Evolutionary conservation across 768 basidiomycete species (phyloP), one percentile per base, ranked within the genome.

Genomic region (Pisolithus sp.): DNA sequence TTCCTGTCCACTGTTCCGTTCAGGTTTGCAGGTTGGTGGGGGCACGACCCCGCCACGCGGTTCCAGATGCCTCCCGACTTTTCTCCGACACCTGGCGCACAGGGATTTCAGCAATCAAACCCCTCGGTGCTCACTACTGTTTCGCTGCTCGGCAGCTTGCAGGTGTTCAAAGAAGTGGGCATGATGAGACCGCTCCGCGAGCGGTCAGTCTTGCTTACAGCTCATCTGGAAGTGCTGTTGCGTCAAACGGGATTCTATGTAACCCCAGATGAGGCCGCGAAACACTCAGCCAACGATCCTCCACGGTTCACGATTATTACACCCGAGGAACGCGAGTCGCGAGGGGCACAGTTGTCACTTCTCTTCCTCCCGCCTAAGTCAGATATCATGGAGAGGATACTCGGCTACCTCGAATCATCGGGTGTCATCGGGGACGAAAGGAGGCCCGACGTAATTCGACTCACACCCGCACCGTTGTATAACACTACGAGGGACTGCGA

Each of bases 11-110:
- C 58, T 56, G 46, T 37, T 40, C 62, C 48, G 44, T 26, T 20
- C 57, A 96, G 96, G 63, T 83, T 82, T 54, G 85, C 92, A 38
- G 96, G 96, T 42, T 99, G 96, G 96, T 99, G 95, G 95, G 96
- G 96, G 42, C 93, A 97, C 66, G 83, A 92, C 60, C 77, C 84
- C 26, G 63, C 73, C 49, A 94, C 93, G 37, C 85, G 96, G 28
- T 98, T 99, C 73, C 73, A 78, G 50, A 98, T 98, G 95, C 85
- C 88, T 24, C 74, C 85, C 12, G 74, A 63, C 47, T 99, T 96
- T 71, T 79, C 79, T 45, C 86, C 93, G 8, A 88, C 90, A 55
- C 77, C 76, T 18, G 96, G 96, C 50, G 96, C 96, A 0, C 88
- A 92, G 67, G 93, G 93, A 39, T 97, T 89, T 71, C 94, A 96